Base-by-base conservation (phyloP, 2,329 filamentous ascomycete genomes). In the Cercospora sp. region DNA sequence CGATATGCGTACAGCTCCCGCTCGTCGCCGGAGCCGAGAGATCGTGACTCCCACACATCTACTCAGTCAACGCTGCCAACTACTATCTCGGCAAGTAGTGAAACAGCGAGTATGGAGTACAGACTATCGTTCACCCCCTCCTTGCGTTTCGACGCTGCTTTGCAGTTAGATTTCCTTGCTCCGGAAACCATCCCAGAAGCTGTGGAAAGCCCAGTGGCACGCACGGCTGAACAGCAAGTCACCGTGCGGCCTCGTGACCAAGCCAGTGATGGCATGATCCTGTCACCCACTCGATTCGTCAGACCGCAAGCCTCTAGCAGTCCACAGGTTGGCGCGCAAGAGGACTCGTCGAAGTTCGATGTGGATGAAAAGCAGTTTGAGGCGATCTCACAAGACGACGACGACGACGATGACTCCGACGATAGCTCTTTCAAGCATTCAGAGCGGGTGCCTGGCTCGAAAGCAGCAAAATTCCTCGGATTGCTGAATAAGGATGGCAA, bases 401-500 rank as follows among this genome's bases (percentile, higher is more conserved):
- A 34, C 49, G 49, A 34, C 49, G 49, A 53, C 9, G 26, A 28
- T 16, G 26, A 58, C 13, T 24, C 24, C 26, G 30, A 37, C 62
- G 51, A 62, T 32, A 18, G 43, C 53, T 18, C n/a, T 37, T n/a
- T 53, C 61, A 26, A 32, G 34, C 61, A 63, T 37, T 30, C 61
- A 49, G 13, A 37, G 63, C 37, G 28, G 21, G 28, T 73, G 34
- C 73, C 74, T 30, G 73, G 73, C 34, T 70, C 69, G 21, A 76
- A 76, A 62, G 73, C 74, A 12, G 75, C 74, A 4, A 72, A 73
- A 55, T 66, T 76, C 34, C 73, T 77, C 37, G 74, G 73, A 8
- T 65, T 75, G 7, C 40, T 73, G 43, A 57, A 62, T 26, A 34
- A 37, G 18, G 61, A 65, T 13, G 51, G 62, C n/a, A 67, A 34